Conservation (phyloP, 306 rosid genomes). For the Pyrus betulifolia region DNA sequence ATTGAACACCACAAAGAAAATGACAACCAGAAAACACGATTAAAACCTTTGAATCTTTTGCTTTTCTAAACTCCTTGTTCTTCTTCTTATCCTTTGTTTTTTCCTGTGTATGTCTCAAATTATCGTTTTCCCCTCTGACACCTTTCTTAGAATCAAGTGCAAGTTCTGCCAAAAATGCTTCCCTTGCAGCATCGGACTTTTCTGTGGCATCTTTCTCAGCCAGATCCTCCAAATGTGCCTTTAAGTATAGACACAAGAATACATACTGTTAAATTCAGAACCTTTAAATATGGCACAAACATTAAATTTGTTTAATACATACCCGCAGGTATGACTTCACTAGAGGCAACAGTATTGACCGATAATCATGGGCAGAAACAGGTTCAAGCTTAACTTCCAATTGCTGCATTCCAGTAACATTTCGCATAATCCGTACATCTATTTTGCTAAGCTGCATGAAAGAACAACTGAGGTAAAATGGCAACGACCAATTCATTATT, state of each 20-base stretch:
- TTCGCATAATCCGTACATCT: conserved; percentile 69
- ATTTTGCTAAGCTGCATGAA: conserved; percentile 75
- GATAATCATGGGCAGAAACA: conserved; percentile 75
- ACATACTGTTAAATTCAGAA: conserved; percentile 14
- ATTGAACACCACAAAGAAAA: conserved; percentile 16
- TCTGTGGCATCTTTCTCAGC: conserved; percentile 94
- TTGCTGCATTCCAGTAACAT: conserved; percentile 76
- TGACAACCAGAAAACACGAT: conserved; percentile 19
- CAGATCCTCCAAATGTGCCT: conserved; percentile 83
- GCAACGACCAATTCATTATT: conserved; percentile 9
- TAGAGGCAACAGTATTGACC: conserved; percentile 68
- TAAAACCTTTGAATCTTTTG: conserved; percentile 75
- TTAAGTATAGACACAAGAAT: conserved; percentile 12
- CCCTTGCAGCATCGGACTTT: conserved; percentile 92
- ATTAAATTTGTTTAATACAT: conserved; percentile 35
- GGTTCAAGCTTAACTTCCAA: conserved; percentile 75
- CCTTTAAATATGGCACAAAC: conserved; percentile 1
- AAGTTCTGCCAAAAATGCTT: conserved; percentile 95
- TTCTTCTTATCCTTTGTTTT: conserved; percentile 84
- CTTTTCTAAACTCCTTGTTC: conserved; percentile 68
- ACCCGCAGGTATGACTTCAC: conserved; percentile 86
- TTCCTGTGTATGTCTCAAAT: conserved; percentile 50
- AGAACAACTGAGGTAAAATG: conserved; percentile 26
- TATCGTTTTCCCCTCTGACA: conserved; percentile 66
- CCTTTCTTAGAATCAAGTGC: conserved; percentile 79